Conservation (phyloP, 2,329 filamentous ascomycete genomes). For the Beauveria asiatica region DNA sequence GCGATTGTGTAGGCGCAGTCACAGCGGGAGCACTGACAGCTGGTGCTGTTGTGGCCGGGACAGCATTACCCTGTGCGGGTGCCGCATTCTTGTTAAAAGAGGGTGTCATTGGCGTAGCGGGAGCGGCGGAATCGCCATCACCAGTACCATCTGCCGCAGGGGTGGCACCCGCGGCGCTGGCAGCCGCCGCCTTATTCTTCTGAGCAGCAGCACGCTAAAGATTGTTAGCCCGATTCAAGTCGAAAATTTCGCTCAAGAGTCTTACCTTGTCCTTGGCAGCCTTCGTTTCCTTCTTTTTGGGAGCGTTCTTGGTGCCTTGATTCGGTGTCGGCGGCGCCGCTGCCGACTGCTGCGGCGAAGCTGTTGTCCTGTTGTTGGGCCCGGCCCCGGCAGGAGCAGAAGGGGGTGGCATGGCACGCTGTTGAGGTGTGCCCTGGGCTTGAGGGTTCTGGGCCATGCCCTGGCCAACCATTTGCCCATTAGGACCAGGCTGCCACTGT, state of each 20-base stretch:
- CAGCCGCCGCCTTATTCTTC: conserved; percentile 30
- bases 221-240: conserved; percentile 23
- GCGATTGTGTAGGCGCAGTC: conserved; percentile 33
- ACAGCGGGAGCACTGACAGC: conserved; percentile 25
- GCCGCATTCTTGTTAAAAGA: conserved; percentile 41
- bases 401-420: conserved; percentile 60
- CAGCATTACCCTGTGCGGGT: conserved; percentile 22
- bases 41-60: conserved; percentile 23
- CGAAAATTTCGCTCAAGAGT: no score
- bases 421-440: conserved; percentile 63
- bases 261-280: conserved; percentile 60
- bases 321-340: conserved; percentile 69
- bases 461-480: conserved; percentile 31
- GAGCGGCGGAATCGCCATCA: conserved; percentile 51
- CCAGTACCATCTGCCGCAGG: conserved; percentile 47
- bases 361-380: conserved; percentile 46
- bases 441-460: conserved; percentile 33
- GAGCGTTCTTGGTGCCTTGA: conserved; percentile 62
- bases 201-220: conserved; percentile 31
- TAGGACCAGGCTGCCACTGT: conserved; percentile 34
- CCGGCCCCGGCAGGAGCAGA: conserved; percentile 43
- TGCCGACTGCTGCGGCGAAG: conserved; percentile 54
- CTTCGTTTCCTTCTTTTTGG: conserved; percentile 69
- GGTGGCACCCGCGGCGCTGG: conserved; percentile 39
- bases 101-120: conserved; percentile 57